phyloP scores from a whole-genome alignment of 2,329 filamentous ascomycete genomes.

The Pezicula neosporulosa region DNA sequence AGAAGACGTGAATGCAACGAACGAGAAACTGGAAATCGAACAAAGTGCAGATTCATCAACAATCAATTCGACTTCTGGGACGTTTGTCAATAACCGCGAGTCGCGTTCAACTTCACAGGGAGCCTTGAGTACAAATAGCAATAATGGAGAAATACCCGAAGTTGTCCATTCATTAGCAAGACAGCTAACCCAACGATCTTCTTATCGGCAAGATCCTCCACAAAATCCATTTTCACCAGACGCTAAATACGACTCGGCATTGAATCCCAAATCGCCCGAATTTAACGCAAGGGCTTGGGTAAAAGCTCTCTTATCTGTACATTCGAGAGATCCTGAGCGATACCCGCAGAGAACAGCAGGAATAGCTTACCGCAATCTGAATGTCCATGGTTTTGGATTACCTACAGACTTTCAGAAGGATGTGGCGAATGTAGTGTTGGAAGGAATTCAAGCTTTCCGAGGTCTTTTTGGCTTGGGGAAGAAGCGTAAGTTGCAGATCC shows the following conservation, averaged over 20 bases:
- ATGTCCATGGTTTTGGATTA: constrained; percentile 64
- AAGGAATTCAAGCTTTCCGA: constrained; percentile 37
- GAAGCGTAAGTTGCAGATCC: constrained; percentile 49
- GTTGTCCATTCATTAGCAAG: too few relatives aligned
- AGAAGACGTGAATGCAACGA: too few relatives aligned
- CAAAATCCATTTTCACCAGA: constrained; percentile 45
- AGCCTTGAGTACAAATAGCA: too few relatives aligned
- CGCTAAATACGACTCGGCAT: constrained; percentile 35
- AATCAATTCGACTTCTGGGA: too few relatives aligned
- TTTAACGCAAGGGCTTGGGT: constrained; percentile 56
- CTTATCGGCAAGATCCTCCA: too few relatives aligned
- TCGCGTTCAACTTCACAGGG: too few relatives aligned
- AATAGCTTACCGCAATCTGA: constrained; percentile 64
- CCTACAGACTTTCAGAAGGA: constrained; percentile 69
- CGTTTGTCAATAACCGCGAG: too few relatives aligned
- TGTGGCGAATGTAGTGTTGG: constrained; percentile 56
- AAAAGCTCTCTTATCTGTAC: constrained; percentile 51
- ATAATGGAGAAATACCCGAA: too few relatives aligned
- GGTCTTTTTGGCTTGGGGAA: constrained; percentile 49
- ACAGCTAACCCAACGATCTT: too few relatives aligned
- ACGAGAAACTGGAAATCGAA: too few relatives aligned
- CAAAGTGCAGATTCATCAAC: too few relatives aligned
- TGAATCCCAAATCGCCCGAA: constrained; percentile 48
- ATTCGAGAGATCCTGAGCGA: constrained; percentile 47
- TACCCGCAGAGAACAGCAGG: constrained; percentile 56